Base-by-base conservation (phyloP, 768 basidiomycete species). In the Mycena metata region DNA sequence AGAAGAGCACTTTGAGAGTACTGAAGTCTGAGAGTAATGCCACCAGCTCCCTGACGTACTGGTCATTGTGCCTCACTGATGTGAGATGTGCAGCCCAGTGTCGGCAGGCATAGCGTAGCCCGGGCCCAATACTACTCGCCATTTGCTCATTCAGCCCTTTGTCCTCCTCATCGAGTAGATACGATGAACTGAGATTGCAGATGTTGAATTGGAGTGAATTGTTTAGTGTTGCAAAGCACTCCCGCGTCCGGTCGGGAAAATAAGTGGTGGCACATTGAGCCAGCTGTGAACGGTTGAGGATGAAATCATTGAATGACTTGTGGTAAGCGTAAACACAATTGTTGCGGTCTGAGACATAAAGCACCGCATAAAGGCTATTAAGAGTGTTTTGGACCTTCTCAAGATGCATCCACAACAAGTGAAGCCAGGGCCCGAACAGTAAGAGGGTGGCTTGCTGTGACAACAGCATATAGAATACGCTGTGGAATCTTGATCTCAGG, bases 281-380 rank as follows among this genome's bases (percentile, higher is more conserved):
- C n/a, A 43, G 39, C 21, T 45, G 41, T 36, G 24, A 51, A 17
- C 41, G 43, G 17, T 36, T 52, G 33, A 51, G 35, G 30, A 62
- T 41, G 33, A 62, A 62, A 36, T 62, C 60, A 23, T 62, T 35
- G 19, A 62, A 62, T 1, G 60, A 62, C 26, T 62, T 62, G 50
- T 62, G 60, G n/a, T 62, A 62, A 23, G 24, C 19, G 23, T 62
- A 62, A 33, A 62, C 39, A 24, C 60, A 41, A 5, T 42, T 26
- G 39, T 62, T 49, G 7, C 36, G 35, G 15, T 33, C 21, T 21
- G 60, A 50, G 19, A 62, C 46, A 42, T 62, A 62, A 13, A 62
- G 35, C 24, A 62, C 60, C 17, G 60, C 60, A 62, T 62, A 36
- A 33, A 62, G 42, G 12, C 35, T 24, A 21, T 52, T n/a, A 17